Conservation (phyloP, 2,329 filamentous ascomycete genomes). For the Cadophora gregata region DNA sequence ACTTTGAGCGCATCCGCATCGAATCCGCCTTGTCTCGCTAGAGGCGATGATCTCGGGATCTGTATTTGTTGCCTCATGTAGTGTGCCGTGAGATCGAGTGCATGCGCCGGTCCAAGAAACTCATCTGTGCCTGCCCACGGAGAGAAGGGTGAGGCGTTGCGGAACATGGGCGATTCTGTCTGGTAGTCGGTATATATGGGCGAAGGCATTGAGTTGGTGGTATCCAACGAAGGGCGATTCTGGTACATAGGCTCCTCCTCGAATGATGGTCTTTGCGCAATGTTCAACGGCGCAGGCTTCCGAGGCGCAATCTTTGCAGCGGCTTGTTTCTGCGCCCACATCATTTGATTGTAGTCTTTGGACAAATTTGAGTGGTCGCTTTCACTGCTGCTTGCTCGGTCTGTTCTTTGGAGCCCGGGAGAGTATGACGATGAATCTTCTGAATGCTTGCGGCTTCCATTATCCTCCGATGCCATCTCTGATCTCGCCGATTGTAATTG, state of each 20-base stretch:
- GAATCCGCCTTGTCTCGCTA: slow-evolving; percentile 23
- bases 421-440: slow-evolving; percentile 34
- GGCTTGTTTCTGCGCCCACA: slow-evolving; percentile 32
- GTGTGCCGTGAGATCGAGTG: slow-evolving; percentile 36
- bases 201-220: slow-evolving; percentile 34
- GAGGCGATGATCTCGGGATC: slow-evolving; percentile 29
- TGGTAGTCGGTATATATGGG: slow-evolving; percentile 39
- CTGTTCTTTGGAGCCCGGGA: slow-evolving; percentile 33
- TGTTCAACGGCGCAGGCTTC: slow-evolving; percentile 26
- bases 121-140: slow-evolving; percentile 38
- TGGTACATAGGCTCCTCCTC: slow-evolving; percentile 30
- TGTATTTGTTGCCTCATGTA: slow-evolving; percentile 35
- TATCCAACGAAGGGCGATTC: slow-evolving; percentile 31
- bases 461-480: slow-evolving; percentile 34
- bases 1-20: slow-evolving; percentile 30
- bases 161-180: slow-evolving; percentile 38
- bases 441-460: slow-evolving; percentile 32
- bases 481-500: slow-evolving; percentile 52
- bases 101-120: slow-evolving; percentile 34
- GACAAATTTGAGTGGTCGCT: slow-evolving; percentile 39
- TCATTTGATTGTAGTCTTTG: slow-evolving; percentile 37
- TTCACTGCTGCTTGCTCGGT: slow-evolving; percentile 40
- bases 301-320: slow-evolving; percentile 17
- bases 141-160: slow-evolving; percentile 36
- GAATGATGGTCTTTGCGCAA: slow-evolving; percentile 21